Conservation (phyloP, 192 early-diverging fungal species). For the Dissophora globulifera region DNA sequence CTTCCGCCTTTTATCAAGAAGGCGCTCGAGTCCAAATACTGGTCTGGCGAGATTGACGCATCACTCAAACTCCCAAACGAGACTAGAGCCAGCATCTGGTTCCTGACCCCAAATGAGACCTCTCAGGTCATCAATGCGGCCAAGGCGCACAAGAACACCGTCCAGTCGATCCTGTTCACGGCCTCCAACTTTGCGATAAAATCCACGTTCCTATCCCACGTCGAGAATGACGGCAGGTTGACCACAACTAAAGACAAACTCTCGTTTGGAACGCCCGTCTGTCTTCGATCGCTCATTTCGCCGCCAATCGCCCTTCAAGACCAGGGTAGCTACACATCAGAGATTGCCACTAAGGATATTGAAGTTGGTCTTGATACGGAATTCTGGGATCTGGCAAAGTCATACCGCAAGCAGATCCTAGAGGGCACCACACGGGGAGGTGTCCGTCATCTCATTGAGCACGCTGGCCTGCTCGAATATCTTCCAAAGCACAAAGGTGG, state of each 20-base stretch:
- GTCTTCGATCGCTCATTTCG: constrained; percentile 13
- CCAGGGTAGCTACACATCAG: constrained; percentile 21
- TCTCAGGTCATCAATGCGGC: constrained; percentile 11
- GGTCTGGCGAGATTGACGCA: constrained; percentile 35
- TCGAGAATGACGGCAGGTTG: background rate
- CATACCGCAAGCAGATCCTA: constrained; percentile 12
- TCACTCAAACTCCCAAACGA: constrained; percentile 1
- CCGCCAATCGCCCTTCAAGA: constrained; percentile 11
- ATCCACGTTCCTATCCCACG: constrained; percentile 30
- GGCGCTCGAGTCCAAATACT: constrained; percentile 20
- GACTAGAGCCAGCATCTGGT: background rate
- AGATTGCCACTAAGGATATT: constrained; percentile 17
- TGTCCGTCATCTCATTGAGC: background rate
- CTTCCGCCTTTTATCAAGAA: constrained; percentile 22
- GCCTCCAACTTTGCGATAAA: constrained; percentile 33
- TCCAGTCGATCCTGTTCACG: constrained; percentile 7
- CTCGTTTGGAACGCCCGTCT: constrained; percentile 5
- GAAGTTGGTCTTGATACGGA: constrained; percentile 9
- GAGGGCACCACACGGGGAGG: constrained; percentile 12
- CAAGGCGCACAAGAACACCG: constrained; percentile 21
- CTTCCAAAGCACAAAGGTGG: constrained; percentile 12
- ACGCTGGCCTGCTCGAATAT: constrained; percentile 19
- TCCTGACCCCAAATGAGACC: constrained; percentile 19
- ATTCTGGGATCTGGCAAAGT: constrained; percentile 21
- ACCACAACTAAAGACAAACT: constrained; percentile 29